A percentile compares a stretch with the other conserved stretches of the same genome.
phyloP scores from a whole-genome alignment of 495 filamentous ascomycete genomes.

The Aspergillus haitiensis region DNA sequence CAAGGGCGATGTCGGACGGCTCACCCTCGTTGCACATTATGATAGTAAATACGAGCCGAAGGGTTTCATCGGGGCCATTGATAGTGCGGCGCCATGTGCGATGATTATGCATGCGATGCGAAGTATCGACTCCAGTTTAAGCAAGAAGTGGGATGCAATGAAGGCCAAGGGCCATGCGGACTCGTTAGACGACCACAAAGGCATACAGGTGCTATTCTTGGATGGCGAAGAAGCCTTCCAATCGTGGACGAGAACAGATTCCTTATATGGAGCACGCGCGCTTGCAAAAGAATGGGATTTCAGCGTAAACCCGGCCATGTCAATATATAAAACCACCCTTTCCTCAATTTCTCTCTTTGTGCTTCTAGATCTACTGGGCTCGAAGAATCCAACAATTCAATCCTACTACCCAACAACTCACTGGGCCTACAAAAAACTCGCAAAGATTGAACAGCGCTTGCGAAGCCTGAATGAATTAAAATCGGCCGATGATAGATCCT shows the following conservation, averaged over 20 bases:
- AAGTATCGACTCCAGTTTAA: slow-evolving; percentile 75
- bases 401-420: slow-evolving; percentile 87
- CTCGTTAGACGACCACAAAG: slow-evolving; percentile 66
- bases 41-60: slow-evolving; percentile 78
- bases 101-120: slow-evolving; percentile 85
- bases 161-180: slow-evolving; percentile 53
- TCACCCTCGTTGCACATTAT: slow-evolving; percentile 93
- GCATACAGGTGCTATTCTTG: slow-evolving; percentile 85
- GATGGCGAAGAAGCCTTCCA: slow-evolving; percentile 95
- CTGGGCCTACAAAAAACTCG: slow-evolving; percentile 83
- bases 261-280: slow-evolving; percentile 81
- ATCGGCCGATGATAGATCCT: slow-evolving; percentile 39
- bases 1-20: slow-evolving; percentile 69
- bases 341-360: slow-evolving; percentile 84
- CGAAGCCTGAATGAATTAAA: slow-evolving; percentile 56
- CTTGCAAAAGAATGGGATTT: slow-evolving; percentile 74
- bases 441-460: slow-evolving; percentile 66
- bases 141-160: slow-evolving; percentile 77
- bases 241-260: slow-evolving; percentile 75
- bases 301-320: slow-evolving; percentile 63
- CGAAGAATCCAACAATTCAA: slow-evolving; percentile 65
- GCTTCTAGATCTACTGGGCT: slow-evolving; percentile 86
- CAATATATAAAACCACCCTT: slow-evolving; percentile 69
- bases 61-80: slow-evolving; percentile 91
- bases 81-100: slow-evolving; percentile 91